Base-by-base conservation (phyloP, 2,329 filamentous ascomycete genomes). In the Coleophoma crateriformis region DNA sequence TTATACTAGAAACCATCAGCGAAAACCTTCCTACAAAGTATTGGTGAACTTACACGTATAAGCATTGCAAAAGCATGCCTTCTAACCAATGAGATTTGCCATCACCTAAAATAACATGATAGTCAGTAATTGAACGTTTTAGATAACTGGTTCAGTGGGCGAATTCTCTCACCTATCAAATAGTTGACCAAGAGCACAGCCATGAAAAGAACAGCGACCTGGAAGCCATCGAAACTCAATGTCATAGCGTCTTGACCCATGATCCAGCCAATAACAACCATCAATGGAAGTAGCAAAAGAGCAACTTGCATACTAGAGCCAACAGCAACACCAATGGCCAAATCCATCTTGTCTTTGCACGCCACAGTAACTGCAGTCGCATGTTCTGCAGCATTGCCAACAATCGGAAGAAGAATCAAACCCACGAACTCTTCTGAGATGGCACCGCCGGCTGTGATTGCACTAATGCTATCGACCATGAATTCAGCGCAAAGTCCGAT, bases 171-270 rank as follows among this genome's bases (percentile, higher is more conserved):
- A 17, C 85, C 77, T 45, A 95, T 89, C 40, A 95, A 70, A 64
- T 95, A 95, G 64, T 95, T 95, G 50, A 91, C 87, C 33, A 95
- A 76, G 39, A 95, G 80, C 0, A 89, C 88, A 2, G 88, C 84
- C 12, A 94, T 87, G 58, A 95, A 95, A 38, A 95, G 72, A 38
- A 87, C 85, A 19, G 90, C 86, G 13, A 96, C 84, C 70, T 96
- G 89, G 73, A 96, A 96, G 1, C 84, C 84, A 63, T 88, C 84
- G 59, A 88, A 87, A 60, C 79, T 78, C 5, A 88, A 71, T 7
- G 78, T 85, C 82, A 87, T 84, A 35, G 74, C 69, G 45, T 78
- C 82, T 59, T 90, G 47, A 46, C 79, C 78, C 61, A 87, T 83
- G 52, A 84, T 79, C 88, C 88, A 92, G 50, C 87, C 88, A 46